These are phyloP conservation scores for Plectosphaerella sp. DNA, from an alignment of 2,329 filamentous ascomycete genomes.

Conservation along the genomic window DNA sequence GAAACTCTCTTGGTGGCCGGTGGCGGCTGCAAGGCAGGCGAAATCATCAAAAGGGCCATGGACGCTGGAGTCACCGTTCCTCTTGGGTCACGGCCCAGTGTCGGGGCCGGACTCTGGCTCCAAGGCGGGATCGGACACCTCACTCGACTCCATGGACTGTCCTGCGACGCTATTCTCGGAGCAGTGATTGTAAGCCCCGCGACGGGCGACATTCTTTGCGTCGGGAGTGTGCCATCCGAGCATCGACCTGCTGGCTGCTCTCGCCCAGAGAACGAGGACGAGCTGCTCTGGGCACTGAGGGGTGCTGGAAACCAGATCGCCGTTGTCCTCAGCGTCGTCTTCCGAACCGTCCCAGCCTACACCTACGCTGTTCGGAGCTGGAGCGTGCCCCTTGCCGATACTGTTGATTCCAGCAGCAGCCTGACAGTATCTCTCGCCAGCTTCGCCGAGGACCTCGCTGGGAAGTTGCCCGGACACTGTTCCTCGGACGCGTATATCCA, in stretches of 20 bases:
- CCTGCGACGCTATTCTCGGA: slow-evolving; percentile 57
- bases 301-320: slow-evolving; percentile 58
- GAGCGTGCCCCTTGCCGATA: slow-evolving; percentile 27
- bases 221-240: slow-evolving; percentile 46
- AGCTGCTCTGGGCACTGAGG: slow-evolving; percentile 53
- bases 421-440: slow-evolving; percentile 26
- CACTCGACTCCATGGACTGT: slow-evolving; percentile 48
- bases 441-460: slow-evolving; percentile 33
- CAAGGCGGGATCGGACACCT: slow-evolving; percentile 62
- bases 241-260: slow-evolving; percentile 34
- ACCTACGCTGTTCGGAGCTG: slow-evolving; percentile 35
- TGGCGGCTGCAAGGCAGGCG: slow-evolving; percentile 51
- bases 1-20: slow-evolving; percentile 41
- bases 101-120: slow-evolving; percentile 59
- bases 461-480: slow-evolving; percentile 30
- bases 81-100: slow-evolving; percentile 56
- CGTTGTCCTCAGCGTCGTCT: slow-evolving; percentile 48
- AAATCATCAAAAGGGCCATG: slow-evolving; percentile 46
- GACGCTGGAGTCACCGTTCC: slow-evolving; percentile 48
- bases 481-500: slow-evolving; percentile 56
- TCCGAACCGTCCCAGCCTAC: slow-evolving; percentile 39
- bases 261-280: slow-evolving; percentile 39
- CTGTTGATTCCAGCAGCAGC: slow-evolving; percentile 11
- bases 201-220: slow-evolving; percentile 38
- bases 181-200: slow-evolving; percentile 51